A percentile compares a stretch with the other conserved stretches of the same genome.
These are phyloP conservation scores for Petunia secreta DNA, from an alignment of 257 asterid species.

Conservation along the genomic window DNA sequence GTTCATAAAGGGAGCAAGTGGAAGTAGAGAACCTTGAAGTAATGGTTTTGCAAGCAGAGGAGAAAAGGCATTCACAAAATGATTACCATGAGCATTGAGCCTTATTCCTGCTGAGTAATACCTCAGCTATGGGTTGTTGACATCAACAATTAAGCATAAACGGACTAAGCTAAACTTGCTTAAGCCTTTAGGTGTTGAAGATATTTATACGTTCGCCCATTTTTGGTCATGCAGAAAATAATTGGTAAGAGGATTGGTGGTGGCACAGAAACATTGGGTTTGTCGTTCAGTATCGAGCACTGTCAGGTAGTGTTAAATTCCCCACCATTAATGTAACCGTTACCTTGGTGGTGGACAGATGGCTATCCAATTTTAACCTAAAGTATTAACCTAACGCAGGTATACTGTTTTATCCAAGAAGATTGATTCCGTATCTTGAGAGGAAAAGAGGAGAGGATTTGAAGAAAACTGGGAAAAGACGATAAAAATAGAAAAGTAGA, in stretches of 20 bases:
- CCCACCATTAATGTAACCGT: not conserved
- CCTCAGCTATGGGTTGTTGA: not conserved
- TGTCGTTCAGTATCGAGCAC: not conserved
- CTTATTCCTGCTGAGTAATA: not conserved
- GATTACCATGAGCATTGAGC: not conserved
- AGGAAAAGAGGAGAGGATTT: slow-evolving; percentile 7
- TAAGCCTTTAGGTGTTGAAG: not conserved
- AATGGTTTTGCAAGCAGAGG: too few relatives aligned
- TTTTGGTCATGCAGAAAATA: not conserved
- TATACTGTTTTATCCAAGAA: not conserved
- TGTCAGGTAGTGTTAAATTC: not conserved
- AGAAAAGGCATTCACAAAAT: not conserved
- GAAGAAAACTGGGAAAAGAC: not conserved
- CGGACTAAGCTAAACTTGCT: not conserved
- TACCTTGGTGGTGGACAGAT: not conserved
- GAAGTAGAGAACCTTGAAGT: too few relatives aligned
- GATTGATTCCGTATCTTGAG: slow-evolving; percentile 1
- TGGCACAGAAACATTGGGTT: not conserved
- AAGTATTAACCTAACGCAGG: not conserved
- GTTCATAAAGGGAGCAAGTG: too few relatives aligned
- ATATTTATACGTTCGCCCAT: not conserved
- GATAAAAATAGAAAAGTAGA: too few relatives aligned
- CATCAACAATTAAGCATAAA: slow-evolving; percentile 7
- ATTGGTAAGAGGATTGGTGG: not conserved
- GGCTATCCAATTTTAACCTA: not conserved